A percentile compares a stretch with the other conserved stretches of the same genome.
These are phyloP conservation scores for Pueraria montana DNA, from an alignment of 306 rosid genomes.

Conservation along the genomic window DNA sequence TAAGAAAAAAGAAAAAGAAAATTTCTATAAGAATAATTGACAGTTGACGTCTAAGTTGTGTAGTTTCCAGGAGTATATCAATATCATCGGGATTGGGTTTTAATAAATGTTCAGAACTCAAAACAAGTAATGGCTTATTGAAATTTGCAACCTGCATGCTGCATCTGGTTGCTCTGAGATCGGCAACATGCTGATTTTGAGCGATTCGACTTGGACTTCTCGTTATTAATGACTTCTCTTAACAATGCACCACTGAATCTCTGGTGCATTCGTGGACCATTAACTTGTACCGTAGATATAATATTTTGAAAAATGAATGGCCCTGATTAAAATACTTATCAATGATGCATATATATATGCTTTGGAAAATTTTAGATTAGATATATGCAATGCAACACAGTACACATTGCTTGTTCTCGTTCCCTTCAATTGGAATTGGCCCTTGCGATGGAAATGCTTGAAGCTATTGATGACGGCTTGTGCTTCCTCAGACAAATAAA, in stretches of 20 bases:
- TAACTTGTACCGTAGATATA: not conserved
- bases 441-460: not conserved
- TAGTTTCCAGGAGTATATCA: not conserved
- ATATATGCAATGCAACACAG: not conserved
- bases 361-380: not conserved
- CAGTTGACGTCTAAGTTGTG: not conserved
- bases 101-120: conserved; percentile 2
- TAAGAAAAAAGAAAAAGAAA: too few species aligned
- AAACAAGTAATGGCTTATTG: not conserved
- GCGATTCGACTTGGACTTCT: not conserved
- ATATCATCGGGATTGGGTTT: conserved; percentile 40
- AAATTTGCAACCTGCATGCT: conserved; percentile 21
- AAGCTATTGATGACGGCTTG: not conserved
- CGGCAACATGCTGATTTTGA: conserved; percentile 9
- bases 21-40: not conserved
- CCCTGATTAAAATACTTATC: not conserved
- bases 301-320: not conserved
- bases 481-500: not conserved
- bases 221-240: not conserved
- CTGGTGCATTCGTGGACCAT: not conserved
- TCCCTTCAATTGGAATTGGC: not conserved
- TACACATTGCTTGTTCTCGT: not conserved
- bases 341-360: not conserved
- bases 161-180: conserved; percentile 5
- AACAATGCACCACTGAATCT: not conserved